Percentiles rank a stretch among this genome's conserved stretches.
These are phyloP conservation scores for Aspergillus chevalieri DNA, from an alignment of 2,329 filamentous ascomycete species.

Conservation along the genomic window DNA sequence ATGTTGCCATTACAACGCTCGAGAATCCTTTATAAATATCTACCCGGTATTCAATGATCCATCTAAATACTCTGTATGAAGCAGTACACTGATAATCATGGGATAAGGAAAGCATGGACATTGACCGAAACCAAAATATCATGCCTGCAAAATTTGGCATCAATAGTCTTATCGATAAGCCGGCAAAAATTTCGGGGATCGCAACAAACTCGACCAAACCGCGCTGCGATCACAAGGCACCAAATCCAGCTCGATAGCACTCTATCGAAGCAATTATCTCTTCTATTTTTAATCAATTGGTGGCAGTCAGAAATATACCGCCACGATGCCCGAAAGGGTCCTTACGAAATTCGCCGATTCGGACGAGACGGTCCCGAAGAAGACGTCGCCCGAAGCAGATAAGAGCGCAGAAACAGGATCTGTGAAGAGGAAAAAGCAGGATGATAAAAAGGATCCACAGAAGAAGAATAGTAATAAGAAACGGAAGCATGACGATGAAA, in stretches of 20 bases:
- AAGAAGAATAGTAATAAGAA: conserved; percentile 26
- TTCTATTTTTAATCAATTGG: not conserved
- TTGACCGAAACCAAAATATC: not conserved
- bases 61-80: no score
- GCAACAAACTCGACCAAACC: conserved; percentile 4
- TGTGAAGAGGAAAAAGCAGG: conserved; percentile 7
- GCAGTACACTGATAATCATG: no score
- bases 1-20: no score
- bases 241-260: not conserved
- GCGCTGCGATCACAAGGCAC: not conserved
- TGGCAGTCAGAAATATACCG: not conserved
- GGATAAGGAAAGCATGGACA: no score
- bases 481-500: conserved; percentile 24
- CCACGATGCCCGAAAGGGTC: conserved; percentile 39
- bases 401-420: not conserved
- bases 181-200: conserved; percentile 18
- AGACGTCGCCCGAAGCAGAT: conserved; percentile 3
- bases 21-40: no score
- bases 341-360: conserved; percentile 33
- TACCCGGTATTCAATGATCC: no score
- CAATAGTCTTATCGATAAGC: conserved; percentile 27
- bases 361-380: conserved; percentile 16
- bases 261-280: not conserved
- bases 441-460: conserved; percentile 3
- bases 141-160: not conserved